A percentile compares a stretch with the other conserved stretches of the same genome.
phyloP scores from a whole-genome alignment of 371 early-diverging fungal species.

The Choanephora cucurbitarum region DNA sequence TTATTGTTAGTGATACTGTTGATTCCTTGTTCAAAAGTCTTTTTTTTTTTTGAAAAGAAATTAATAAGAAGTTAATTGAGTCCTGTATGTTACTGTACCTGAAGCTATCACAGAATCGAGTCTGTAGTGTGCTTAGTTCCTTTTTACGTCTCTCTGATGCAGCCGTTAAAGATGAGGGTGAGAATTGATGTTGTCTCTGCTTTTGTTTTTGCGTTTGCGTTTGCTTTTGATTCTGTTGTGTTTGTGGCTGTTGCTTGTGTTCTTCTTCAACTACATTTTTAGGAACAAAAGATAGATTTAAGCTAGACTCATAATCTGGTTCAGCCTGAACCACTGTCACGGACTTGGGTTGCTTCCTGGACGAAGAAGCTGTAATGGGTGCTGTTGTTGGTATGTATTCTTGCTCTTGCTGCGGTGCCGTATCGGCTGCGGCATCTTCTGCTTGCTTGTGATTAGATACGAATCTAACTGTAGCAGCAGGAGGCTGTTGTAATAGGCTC shows the following conservation, averaged over 20 bases:
- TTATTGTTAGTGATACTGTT: slow-evolving; percentile 11
- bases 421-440: slow-evolving; percentile 2
- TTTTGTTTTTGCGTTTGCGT: not conserved
- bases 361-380: not conserved
- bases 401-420: not conserved
- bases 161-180: slow-evolving; percentile 25
- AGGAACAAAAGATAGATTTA: too few relatives aligned
- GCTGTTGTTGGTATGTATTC: too few relatives aligned
- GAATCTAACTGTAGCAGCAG: slow-evolving; percentile 58
- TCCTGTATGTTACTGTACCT: not conserved
- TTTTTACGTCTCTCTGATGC: slow-evolving; percentile 27
- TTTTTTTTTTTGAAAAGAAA: not conserved
- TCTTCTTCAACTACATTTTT: too few relatives aligned
- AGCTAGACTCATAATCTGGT: too few relatives aligned
- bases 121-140: slow-evolving; percentile 43
- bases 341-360: not conserved
- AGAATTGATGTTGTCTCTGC: slow-evolving; percentile 1
- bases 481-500: slow-evolving; percentile 53
- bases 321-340: too few relatives aligned
- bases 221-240: not conserved
- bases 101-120: slow-evolving; percentile 50
- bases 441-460: slow-evolving; percentile 23
- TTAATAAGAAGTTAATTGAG: not conserved
- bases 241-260: too few relatives aligned
- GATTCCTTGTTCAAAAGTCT: slow-evolving; percentile 12